Evolutionary conservation across 768 basidiomycete species (phyloP).

Genomic region (Leccinum incarnatum): DNA sequence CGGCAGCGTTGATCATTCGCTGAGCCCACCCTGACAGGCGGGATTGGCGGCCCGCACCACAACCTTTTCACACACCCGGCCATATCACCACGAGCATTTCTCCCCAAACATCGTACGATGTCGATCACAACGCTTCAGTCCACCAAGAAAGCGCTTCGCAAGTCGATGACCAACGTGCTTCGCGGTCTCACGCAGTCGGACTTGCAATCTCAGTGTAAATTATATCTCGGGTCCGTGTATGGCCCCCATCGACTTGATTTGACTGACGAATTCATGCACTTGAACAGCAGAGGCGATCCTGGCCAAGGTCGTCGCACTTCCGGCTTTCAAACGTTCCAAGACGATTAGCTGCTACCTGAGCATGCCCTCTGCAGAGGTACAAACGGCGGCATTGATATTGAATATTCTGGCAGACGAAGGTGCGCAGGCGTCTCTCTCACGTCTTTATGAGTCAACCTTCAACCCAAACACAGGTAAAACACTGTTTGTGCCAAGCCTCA

Average conservation of each 20-base stretch:
- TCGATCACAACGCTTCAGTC: conserved; percentile 29
- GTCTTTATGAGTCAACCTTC: not conserved
- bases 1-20: conserved; percentile 1
- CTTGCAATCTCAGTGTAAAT: conserved; percentile 60
- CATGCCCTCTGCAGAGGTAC: conserved; percentile 72
- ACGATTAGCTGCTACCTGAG: conserved; percentile 74
- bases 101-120: conserved; percentile 12
- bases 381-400: conserved; percentile 52
- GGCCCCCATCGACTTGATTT: not conserved
- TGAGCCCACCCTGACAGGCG: conserved; percentile 14
- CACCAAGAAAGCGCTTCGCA: conserved; percentile 57
- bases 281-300: conserved; percentile 37
- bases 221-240: not conserved
- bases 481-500: conserved; percentile 69
- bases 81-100: not conserved
- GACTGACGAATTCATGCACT: conserved; percentile 4
- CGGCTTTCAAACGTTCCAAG: conserved; percentile 48
- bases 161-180: conserved; percentile 45
- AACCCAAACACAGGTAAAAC: conserved; percentile 47
- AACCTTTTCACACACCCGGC: not conserved
- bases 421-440: conserved; percentile 28
- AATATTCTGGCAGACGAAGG: conserved; percentile 52
- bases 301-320: conserved; percentile 45
- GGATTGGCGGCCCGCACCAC: not conserved
- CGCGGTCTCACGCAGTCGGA: conserved; percentile 41